phyloP scores from a whole-genome alignment of 2,329 filamentous ascomycete species.

The Passalora sequoiae region DNA sequence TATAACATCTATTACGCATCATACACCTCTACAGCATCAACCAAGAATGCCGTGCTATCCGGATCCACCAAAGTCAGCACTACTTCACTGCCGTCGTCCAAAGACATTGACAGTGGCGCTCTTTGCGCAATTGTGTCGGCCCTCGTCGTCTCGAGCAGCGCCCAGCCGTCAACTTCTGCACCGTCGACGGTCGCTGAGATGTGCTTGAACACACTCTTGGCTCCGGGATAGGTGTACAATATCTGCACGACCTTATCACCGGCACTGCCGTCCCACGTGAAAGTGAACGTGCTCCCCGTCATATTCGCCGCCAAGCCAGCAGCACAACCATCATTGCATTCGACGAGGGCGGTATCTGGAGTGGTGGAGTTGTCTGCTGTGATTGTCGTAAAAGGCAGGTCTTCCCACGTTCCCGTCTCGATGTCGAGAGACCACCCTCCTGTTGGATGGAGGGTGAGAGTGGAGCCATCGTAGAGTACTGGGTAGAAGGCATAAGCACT shows the following conservation, averaged over 20 bases:
- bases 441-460: constrained; percentile 20
- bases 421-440: constrained; percentile 26
- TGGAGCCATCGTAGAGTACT: constrained; percentile 18
- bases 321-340: constrained; percentile 18
- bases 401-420: constrained; percentile 21
- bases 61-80: constrained; percentile 20
- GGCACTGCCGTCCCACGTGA: constrained; percentile 18
- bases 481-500: constrained; percentile 28
- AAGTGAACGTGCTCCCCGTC: constrained; percentile 20
- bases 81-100: constrained; percentile 20
- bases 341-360: constrained; percentile 10
- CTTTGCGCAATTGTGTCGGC: constrained; percentile 20
- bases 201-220: constrained; percentile 24
- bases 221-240: constrained; percentile 23
- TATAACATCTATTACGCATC: constrained; percentile 9
- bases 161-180: constrained; percentile 14
- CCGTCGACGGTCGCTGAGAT: constrained; percentile 21
- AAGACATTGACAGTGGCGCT: constrained; percentile 19
- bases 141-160: constrained; percentile 22
- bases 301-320: constrained; percentile 23
- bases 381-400: constrained; percentile 21
- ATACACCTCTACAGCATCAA: constrained; percentile 24
- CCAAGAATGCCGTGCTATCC: constrained; percentile 17
- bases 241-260: constrained; percentile 23
- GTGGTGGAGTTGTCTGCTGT: constrained; percentile 22